Base-by-base conservation (phyloP, 768 basidiomycete genomes). In the Psilocybe sp. region DNA sequence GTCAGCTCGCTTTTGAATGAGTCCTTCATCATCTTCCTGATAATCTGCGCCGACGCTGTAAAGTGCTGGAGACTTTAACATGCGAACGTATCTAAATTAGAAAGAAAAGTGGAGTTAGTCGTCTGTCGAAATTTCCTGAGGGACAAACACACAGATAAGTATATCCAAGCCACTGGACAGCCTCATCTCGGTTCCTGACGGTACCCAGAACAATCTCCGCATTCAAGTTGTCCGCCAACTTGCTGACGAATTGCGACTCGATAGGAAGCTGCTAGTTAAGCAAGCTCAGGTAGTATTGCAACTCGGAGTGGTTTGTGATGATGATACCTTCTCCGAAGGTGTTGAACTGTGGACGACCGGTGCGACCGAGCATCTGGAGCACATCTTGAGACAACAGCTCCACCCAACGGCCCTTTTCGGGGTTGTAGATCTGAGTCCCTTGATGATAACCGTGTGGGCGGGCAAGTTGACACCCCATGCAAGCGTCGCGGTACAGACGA, bases 391-490 rank as follows among this genome's bases (percentile, higher is more conserved):
- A 84, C 1, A 91, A 95, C 5, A 98, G 71, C 65, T 98, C 97
- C 4, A 90, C 88, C 97, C 97, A 99, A 3, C 90, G 84, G 15
- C 97, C 97, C 70, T 98, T 97, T 70, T 97, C 95, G 0, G 97
- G 97, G 67, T 97, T 98, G 71, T 98, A 99, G 53, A 98, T 95
- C 70, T 98, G 95, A 0, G 97, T 98, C 97, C 97, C 66, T 98
- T 99, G 77, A 99, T 98, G 72, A 98, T 93, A 70, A 98, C 96
- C 6, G 92, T 89, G 56, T 98, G 97, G 1, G 95, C 96, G 3
- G 97, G 97, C 0, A 98, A 73, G 64, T 99, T 99, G 69, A 99
- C 96, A 73, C 96, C 97, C 97, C 97, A 99, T 1, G 97, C 97
- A 33, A 99, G 85, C 2, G 96, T 98, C 5, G 97, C 97, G 0